phyloP scores from a whole-genome alignment of 345 rosid genomes.

The Acer negundo region DNA sequence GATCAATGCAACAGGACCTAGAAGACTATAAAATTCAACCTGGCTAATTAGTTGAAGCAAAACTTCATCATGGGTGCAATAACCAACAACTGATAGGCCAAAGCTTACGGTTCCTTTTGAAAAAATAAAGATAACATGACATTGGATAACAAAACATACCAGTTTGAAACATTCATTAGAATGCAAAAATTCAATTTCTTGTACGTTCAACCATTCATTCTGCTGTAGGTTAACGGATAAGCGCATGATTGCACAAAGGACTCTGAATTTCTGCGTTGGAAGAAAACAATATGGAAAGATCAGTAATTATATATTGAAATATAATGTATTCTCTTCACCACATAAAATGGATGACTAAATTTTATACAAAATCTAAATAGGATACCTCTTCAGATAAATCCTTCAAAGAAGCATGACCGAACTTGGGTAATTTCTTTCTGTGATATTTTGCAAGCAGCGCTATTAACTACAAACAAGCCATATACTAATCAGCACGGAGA shows the following conservation, averaged over 20 bases:
- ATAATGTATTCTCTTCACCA: not conserved
- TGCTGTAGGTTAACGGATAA: slow-evolving; percentile 52
- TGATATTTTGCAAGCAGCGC: slow-evolving; percentile 67
- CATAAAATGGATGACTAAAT: slow-evolving; percentile 8
- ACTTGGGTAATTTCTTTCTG: slow-evolving; percentile 65
- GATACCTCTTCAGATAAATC: slow-evolving; percentile 48
- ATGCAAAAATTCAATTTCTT: slow-evolving; percentile 37
- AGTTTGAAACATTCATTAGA: slow-evolving; percentile 46
- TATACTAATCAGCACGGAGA: slow-evolving; percentile 21
- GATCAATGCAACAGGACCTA: slow-evolving; percentile 13
- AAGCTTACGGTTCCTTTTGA: not conserved
- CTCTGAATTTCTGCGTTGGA: slow-evolving; percentile 47
- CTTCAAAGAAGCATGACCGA: slow-evolving; percentile 35
- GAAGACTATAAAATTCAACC: slow-evolving; percentile 1
- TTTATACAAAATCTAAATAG: slow-evolving; percentile 2
- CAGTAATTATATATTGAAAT: slow-evolving; percentile 6
- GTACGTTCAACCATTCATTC: slow-evolving; percentile 37
- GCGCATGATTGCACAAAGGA: slow-evolving; percentile 53
- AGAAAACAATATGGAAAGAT: slow-evolving; percentile 24
- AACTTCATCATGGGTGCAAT: not conserved
- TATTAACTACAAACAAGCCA: slow-evolving; percentile 46
- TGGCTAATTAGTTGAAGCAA: not conserved
- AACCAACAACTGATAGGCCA: not conserved
- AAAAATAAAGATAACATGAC: not conserved
- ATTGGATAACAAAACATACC: slow-evolving; percentile 32